phyloP scores from a whole-genome alignment of 345 rosid genomes.

The Kernera saxatilis region DNA sequence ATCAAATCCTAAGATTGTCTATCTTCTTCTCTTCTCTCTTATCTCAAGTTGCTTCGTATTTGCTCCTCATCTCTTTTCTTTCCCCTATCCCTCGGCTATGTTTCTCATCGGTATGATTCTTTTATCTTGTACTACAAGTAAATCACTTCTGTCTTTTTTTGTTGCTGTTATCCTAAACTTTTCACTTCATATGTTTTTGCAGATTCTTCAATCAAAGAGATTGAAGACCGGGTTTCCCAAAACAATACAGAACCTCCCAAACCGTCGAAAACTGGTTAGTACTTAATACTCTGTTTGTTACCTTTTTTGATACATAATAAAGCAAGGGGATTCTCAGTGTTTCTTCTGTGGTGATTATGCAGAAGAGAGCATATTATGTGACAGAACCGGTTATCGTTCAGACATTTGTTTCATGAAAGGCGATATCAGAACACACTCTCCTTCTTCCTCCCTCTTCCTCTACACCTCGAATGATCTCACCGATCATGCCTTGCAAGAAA shows the following conservation, averaged over 20 bases:
- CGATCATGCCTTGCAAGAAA: slow-evolving; percentile 32
- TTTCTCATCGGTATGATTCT: slow-evolving; percentile 21
- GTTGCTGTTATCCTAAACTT: neutral
- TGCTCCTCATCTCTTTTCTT: slow-evolving; percentile 21
- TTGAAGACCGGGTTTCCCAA: neutral
- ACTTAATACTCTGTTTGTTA: neutral
- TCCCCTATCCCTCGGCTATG: slow-evolving; percentile 23
- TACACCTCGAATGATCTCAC: slow-evolving; percentile 29
- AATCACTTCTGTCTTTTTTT: neutral
- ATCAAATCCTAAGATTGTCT: slow-evolving; percentile 26
- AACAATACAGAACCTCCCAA: slow-evolving; percentile 1
- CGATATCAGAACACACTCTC: slow-evolving; percentile 60
- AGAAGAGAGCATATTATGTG: slow-evolving; percentile 47
- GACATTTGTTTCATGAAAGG: slow-evolving; percentile 80
- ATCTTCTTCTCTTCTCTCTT: slow-evolving; percentile 30
- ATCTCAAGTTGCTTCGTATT: slow-evolving; percentile 28
- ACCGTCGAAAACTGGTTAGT: slow-evolving; percentile 17
- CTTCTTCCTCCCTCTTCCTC: slow-evolving; percentile 59
- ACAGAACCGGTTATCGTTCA: slow-evolving; percentile 56
- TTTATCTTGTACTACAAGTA: slow-evolving; percentile 12
- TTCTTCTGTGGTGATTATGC: neutral
- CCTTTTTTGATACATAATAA: neutral
- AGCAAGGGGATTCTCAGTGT: neutral
- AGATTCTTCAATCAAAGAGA: slow-evolving; percentile 24
- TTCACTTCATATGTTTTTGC: neutral